phyloP scores from a whole-genome alignment of 805 yeast species.

The Candida saitoana region DNA sequence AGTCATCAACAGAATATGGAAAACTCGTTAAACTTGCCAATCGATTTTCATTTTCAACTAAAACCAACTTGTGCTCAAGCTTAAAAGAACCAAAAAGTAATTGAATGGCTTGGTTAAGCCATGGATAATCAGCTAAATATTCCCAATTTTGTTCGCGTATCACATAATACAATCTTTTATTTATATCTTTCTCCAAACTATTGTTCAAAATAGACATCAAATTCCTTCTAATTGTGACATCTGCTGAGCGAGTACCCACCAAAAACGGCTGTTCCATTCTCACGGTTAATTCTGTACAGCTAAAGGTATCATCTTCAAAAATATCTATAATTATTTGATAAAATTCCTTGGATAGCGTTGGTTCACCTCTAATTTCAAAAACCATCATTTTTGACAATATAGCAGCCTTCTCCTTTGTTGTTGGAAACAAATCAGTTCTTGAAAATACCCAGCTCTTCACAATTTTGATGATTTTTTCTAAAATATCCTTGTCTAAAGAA shows the following conservation, averaged over 20 bases:
- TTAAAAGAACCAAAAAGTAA: slow-evolving; percentile 77
- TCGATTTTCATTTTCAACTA: slow-evolving; percentile 47
- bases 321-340: slow-evolving; percentile 84
- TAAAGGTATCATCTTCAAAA: slow-evolving; percentile 72
- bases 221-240: slow-evolving; percentile 66
- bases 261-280: slow-evolving; percentile 95
- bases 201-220: slow-evolving; percentile 75
- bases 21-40: slow-evolving; percentile 51
- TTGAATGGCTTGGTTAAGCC: slow-evolving; percentile 93
- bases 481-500: slow-evolving; percentile 70
- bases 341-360: slow-evolving; percentile 69
- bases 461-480: slow-evolving; percentile 69
- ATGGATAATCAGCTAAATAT: slow-evolving; percentile 82
- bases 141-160: slow-evolving; percentile 98
- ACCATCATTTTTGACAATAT: slow-evolving; percentile 89
- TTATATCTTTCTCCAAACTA: slow-evolving; percentile 73
- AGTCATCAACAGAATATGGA: slow-evolving; percentile 21
- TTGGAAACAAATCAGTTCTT: slow-evolving; percentile 80
- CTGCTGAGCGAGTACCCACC: slow-evolving; percentile 84
- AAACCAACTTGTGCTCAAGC: slow-evolving; percentile 39
- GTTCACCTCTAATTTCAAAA: slow-evolving; percentile 84
- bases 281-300: slow-evolving; percentile 84
- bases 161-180: slow-evolving; percentile 77
- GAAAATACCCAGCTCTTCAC: slow-evolving; percentile 90
- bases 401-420: slow-evolving; percentile 94